Percentiles rank a stretch among this genome's conserved stretches.
phyloP scores from a whole-genome alignment of 2,329 filamentous ascomycete species.

The Passalora sequoiae region DNA sequence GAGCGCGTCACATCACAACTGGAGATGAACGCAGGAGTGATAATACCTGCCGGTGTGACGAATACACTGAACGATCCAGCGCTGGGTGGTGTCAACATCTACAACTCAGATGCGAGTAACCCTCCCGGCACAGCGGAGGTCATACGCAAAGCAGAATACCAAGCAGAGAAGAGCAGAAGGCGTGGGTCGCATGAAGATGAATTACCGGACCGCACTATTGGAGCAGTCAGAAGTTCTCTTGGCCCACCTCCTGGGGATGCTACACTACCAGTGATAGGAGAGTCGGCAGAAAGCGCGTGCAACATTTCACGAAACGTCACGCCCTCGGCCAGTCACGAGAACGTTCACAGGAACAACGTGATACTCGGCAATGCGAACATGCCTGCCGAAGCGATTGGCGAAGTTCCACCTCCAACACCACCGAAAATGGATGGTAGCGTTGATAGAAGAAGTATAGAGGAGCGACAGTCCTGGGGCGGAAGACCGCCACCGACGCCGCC shows the following conservation, averaged over 20 bases:
- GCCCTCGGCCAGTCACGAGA: conserved; percentile 24
- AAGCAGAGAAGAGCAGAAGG: conserved; percentile 54
- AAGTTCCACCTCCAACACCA: conserved; percentile 31
- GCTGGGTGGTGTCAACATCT: conserved; percentile 37
- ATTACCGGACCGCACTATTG: conserved; percentile 58
- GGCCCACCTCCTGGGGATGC: conserved; percentile 50
- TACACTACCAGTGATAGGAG: conserved; percentile 79
- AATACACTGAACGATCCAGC: conserved; percentile 34
- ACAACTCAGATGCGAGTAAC: conserved; percentile 23
- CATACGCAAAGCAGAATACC: conserved; percentile 57
- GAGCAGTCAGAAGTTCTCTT: conserved; percentile 50
- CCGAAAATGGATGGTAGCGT: conserved; percentile 28
- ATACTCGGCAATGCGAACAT: conserved; percentile 26
- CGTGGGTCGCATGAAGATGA: conserved; percentile 48
- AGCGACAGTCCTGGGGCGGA: conserved; percentile 25
- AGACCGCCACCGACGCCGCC: conserved; percentile 44
- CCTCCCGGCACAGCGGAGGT: conserved; percentile 48
- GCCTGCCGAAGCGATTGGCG: conserved; percentile 25
- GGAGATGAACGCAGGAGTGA: conserved; percentile 18
- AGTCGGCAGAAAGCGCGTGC: conserved; percentile 73
- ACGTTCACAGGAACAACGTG: conserved; percentile 10
- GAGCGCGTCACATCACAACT: conserved; percentile 34
- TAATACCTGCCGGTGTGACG: conserved; percentile 22
- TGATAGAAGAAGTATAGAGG: conserved; percentile 17
- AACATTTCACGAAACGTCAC: conserved; percentile 34